Evolutionary conservation across 768 basidiomycete genomes (phyloP).

Genomic region (Bullera alba): DNA sequence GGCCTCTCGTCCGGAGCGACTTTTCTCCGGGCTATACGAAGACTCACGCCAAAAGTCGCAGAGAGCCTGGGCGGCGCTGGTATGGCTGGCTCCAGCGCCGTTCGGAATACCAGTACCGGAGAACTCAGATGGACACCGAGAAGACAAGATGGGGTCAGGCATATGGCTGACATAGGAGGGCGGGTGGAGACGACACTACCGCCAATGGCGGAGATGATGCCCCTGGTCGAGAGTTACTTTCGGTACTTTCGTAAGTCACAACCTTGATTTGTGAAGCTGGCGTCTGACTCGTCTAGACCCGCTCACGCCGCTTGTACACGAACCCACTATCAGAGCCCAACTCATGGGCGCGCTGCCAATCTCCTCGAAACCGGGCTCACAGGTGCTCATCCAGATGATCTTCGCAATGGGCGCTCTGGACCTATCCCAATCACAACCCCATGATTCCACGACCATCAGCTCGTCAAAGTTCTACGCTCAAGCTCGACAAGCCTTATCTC

Average conservation of each 20-base stretch:
- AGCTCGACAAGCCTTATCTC: slow-evolving; percentile 7
- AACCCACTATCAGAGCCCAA: slow-evolving; percentile 17
- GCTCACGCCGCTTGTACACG: slow-evolving; percentile 19
- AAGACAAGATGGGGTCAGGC: too few relatives aligned
- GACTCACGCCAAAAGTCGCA: slow-evolving; percentile 5
- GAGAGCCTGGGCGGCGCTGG: neutral
- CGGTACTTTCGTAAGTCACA: slow-evolving; percentile 17
- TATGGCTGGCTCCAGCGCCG: neutral
- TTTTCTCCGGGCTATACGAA: slow-evolving; percentile 14
- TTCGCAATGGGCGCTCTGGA: slow-evolving; percentile 26
- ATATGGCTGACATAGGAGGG: neutral
- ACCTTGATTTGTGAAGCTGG: neutral
- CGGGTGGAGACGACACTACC: neutral
- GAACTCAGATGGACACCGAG: neutral
- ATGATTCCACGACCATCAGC: slow-evolving; percentile 4
- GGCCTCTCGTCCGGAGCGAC: slow-evolving; percentile 20
- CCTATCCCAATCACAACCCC: neutral
- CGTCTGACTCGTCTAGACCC: neutral
- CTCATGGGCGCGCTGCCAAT: slow-evolving; percentile 12
- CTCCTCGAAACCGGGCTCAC: slow-evolving; percentile 3
- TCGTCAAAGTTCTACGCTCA: slow-evolving; percentile 9
- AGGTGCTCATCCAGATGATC: slow-evolving; percentile 12
- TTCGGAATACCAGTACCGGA: neutral
- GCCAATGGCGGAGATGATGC: slow-evolving; percentile 8
- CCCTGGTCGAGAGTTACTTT: slow-evolving; percentile 18